These are phyloP conservation scores for Cryphonectria nitschkei DNA, from an alignment of 2,329 filamentous ascomycete genomes.

Conservation along the genomic window DNA sequence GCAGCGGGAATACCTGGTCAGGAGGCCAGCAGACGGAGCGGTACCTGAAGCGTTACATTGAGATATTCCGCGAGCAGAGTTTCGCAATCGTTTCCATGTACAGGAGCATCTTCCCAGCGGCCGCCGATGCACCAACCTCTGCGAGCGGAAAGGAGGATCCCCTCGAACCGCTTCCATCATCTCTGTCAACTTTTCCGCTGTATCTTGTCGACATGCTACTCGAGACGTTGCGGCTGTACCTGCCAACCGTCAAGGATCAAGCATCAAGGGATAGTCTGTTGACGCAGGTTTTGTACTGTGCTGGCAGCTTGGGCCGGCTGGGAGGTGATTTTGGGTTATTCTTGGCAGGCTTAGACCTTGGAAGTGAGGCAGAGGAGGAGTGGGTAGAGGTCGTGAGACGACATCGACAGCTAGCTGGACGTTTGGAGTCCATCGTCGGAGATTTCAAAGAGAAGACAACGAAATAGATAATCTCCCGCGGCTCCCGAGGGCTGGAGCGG, in stretches of 20 bases:
- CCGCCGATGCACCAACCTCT: constrained; percentile 34
- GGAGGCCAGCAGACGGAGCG: constrained; percentile 91
- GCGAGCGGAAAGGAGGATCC: constrained; percentile 40
- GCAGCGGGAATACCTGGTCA: constrained; percentile 54
- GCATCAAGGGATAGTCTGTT: constrained; percentile 82
- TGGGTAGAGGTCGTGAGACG: constrained; percentile 91
- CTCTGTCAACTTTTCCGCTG: constrained; percentile 81
- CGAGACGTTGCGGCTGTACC: constrained; percentile 73
- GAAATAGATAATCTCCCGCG: constrained; percentile 9
- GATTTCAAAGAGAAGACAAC: constrained; percentile 45
- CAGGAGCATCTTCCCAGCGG: constrained; percentile 79
- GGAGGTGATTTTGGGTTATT: constrained; percentile 94
- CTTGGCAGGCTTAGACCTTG: constrained; percentile 64
- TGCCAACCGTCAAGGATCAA: constrained; percentile 81
- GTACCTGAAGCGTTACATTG: constrained; percentile 92
- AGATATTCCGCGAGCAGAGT: constrained; percentile 96
- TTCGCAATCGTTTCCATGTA: constrained; percentile 96
- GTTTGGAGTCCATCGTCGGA: constrained; percentile 71
- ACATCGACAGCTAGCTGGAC: constrained; percentile 81
- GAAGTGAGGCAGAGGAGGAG: constrained; percentile 59
- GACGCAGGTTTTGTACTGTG: constrained; percentile 92
- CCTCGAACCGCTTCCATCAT: constrained; percentile 69
- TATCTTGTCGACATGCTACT: constrained; percentile 82
- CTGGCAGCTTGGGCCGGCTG: constrained; percentile 84
- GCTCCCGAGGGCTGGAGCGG: not conserved